These are phyloP conservation scores for Cupressus sempervirens DNA, from an alignment of 75 land plant species.

Conservation along the genomic window DNA sequence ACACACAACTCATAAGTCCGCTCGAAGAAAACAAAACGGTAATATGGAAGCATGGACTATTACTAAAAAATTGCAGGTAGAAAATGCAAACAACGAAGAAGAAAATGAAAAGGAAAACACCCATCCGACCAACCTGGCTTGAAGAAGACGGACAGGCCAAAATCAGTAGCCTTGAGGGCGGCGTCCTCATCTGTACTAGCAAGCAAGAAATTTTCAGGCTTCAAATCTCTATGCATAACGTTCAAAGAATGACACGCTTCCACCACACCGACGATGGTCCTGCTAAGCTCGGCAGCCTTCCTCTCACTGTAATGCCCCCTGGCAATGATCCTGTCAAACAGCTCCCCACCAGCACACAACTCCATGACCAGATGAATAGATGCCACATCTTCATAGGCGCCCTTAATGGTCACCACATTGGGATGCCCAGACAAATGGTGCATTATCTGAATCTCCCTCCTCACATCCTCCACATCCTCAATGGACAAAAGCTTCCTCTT, in stretches of 20 bases:
- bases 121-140: constrained; percentile 68
- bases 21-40: background rate
- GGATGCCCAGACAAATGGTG: constrained; percentile 85
- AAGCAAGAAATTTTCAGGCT: constrained; percentile 91
- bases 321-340: constrained; percentile 80
- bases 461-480: constrained; percentile 91
- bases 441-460: constrained; percentile 96
- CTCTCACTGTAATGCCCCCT: constrained; percentile 89
- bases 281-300: constrained; percentile 63
- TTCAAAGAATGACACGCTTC: constrained; percentile 81
- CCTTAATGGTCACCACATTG: constrained; percentile 74
- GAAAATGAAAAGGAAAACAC: background rate
- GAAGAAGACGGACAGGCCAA: constrained; percentile 89
- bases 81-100: background rate
- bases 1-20: background rate
- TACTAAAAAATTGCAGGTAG: background rate
- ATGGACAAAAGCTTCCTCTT: constrained; percentile 77
- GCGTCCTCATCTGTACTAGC: constrained; percentile 54
- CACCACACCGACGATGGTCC: constrained; percentile 82
- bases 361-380: constrained; percentile 92
- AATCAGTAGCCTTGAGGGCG: constrained; percentile 79
- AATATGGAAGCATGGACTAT: background rate
- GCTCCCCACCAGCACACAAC: constrained; percentile 86
- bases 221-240: constrained; percentile 90
- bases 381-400: constrained; percentile 72